Evolutionary conservation across 2,329 filamentous ascomycete genomes (phyloP).

Genomic region (Calonectria pseudoturangicola): DNA sequence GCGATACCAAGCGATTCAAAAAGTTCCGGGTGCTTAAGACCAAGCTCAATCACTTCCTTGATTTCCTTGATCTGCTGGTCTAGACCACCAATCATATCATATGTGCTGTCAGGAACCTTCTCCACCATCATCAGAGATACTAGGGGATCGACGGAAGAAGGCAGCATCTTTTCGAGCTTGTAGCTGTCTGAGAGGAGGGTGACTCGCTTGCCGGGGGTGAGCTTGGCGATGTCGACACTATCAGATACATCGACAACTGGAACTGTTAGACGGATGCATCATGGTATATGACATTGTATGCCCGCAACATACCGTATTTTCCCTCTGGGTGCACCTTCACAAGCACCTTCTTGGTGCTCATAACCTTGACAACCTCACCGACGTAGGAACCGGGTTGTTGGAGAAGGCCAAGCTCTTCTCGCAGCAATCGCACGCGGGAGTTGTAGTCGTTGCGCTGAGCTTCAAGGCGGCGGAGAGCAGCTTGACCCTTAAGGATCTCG

Average conservation of each 20-base stretch:
- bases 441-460: conserved; percentile 99
- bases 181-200: conserved; percentile 97
- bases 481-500: conserved; percentile 99
- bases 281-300: conserved; percentile 5
- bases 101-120: conserved; percentile 99
- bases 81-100: conserved; percentile 99
- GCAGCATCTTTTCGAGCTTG: conserved; percentile 98
- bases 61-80: conserved; percentile 99
- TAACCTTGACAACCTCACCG: conserved; percentile 99
- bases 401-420: conserved; percentile 95
- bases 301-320: conserved; percentile 89
- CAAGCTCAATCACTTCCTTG: conserved; percentile 99
- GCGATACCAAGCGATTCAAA: conserved; percentile 99
- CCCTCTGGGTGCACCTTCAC: conserved; percentile 99
- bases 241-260: conserved; percentile 97
- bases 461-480: conserved; percentile 93
- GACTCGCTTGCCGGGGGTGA: conserved; percentile 97
- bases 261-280: conserved; percentile 26
- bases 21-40: conserved; percentile 97
- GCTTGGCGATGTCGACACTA: conserved; percentile 93
- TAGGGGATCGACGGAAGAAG: conserved; percentile 97
- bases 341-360: conserved; percentile 99
- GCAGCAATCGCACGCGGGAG: conserved; percentile 93
- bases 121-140: conserved; percentile 99
- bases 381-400: conserved; percentile 99